A percentile compares a stretch with the other conserved stretches of the same genome.
These are phyloP conservation scores for Mortierella sp. DNA, from an alignment of 371 early-diverging fungal species.

Conservation along the genomic window DNA sequence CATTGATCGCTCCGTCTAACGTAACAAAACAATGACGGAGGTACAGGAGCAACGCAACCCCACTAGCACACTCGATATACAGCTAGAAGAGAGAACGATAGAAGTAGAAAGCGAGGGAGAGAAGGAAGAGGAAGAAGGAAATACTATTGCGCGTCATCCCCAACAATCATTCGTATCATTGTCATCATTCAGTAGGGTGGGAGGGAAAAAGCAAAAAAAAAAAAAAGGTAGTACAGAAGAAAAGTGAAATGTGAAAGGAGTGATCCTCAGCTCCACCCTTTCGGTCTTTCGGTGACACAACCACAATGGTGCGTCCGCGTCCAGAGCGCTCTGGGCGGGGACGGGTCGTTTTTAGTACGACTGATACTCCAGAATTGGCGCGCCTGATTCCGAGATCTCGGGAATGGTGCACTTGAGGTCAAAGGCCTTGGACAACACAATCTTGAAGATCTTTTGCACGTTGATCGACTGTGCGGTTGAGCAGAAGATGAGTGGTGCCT, in stretches of 20 bases:
- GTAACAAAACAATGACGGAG: neutral
- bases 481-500: conserved; percentile 93
- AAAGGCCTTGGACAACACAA: conserved; percentile 93
- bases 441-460: conserved; percentile 97
- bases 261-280: conserved; percentile 3
- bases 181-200: too few relatives aligned
- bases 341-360: conserved; percentile 3
- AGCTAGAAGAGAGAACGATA: conserved; percentile 1
- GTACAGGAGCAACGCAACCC: too few relatives aligned
- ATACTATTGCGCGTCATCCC: neutral
- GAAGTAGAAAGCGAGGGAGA: neutral
- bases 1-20: conserved; percentile 1
- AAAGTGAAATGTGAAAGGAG: too few relatives aligned
- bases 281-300: neutral
- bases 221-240: too few relatives aligned
- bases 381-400: conserved; percentile 90
- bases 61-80: too few relatives aligned
- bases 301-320: too few relatives aligned
- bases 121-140: neutral
- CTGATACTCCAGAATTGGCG: conserved; percentile 89
- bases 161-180: too few relatives aligned
- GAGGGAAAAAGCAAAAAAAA: too few relatives aligned
- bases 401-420: conserved; percentile 93
- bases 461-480: conserved; percentile 94
- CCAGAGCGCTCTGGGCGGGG: too few relatives aligned